These are phyloP conservation scores for Aotearoamyces nothofagi DNA, from an alignment of 2,329 filamentous ascomycete species.

Conservation along the genomic window DNA sequence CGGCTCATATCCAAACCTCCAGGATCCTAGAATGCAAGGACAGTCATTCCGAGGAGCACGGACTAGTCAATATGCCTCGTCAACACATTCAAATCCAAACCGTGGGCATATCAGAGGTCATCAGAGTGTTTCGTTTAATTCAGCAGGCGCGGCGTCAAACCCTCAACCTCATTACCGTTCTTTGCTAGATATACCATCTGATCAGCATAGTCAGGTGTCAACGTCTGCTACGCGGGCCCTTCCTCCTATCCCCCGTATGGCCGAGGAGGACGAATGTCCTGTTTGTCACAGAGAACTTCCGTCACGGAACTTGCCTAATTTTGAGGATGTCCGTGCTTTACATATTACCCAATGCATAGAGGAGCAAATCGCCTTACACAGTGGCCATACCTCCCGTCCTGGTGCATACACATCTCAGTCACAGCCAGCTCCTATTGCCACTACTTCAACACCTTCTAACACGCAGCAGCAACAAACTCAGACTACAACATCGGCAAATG, in stretches of 20 bases:
- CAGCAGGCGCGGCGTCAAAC: constrained; percentile 2
- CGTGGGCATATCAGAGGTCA: background rate
- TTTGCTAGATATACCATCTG: constrained; percentile 3
- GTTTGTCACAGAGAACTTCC: constrained; percentile 62
- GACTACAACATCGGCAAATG: constrained; percentile 2
- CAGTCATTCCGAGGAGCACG: too few relatives aligned
- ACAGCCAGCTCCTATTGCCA: constrained; percentile 1
- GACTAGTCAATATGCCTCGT: background rate
- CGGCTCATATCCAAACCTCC: too few relatives aligned
- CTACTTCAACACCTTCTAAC: constrained; percentile 5
- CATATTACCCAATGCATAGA: constrained; percentile 43
- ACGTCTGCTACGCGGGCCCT: constrained; percentile 6
- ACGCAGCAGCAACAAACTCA: constrained; percentile 5
- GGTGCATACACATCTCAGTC: constrained; percentile 4
- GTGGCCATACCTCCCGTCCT: constrained; percentile 4
- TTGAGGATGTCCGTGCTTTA: constrained; percentile 36
- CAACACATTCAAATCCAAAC: background rate
- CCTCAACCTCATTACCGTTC: constrained; percentile 6
- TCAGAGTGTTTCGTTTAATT: background rate
- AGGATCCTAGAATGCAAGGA: too few relatives aligned
- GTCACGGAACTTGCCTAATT: constrained; percentile 34
- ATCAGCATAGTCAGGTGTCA: background rate
- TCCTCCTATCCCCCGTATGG: constrained; percentile 25
- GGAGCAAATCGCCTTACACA: constrained; percentile 5
- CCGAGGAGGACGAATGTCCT: constrained; percentile 67